Evolutionary conservation across 176 grass and related monocot species (phyloP).

Genomic region (Oryza officinalis): DNA sequence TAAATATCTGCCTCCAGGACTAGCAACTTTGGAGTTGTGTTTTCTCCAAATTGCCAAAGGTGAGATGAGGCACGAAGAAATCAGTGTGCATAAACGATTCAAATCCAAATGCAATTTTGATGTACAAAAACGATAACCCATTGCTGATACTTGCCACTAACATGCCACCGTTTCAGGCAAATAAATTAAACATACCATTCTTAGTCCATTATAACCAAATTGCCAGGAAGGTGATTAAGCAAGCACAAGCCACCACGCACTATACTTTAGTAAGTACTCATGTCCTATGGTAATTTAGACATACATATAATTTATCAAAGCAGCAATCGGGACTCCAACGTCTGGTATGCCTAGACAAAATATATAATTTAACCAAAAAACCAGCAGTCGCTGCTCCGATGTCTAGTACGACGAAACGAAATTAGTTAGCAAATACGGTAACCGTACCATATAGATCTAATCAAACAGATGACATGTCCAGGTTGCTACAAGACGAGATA

Average conservation of each 20-base stretch:
- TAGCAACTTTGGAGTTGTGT: conserved; percentile 33
- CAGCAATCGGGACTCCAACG: not conserved
- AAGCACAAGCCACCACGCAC: not conserved
- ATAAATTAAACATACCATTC: not conserved
- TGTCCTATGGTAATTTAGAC: not conserved
- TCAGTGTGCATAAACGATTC: not conserved
- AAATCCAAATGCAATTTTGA: not conserved
- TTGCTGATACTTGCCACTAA: not conserved
- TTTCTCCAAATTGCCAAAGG: conserved; percentile 38
- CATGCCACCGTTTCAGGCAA: not conserved
- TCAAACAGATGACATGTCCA: not conserved
- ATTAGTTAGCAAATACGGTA: not conserved
- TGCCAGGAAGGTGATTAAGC: not conserved
- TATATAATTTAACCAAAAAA: too few relatives aligned
- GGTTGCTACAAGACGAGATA: not conserved
- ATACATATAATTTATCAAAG: not conserved
- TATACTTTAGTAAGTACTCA: not conserved
- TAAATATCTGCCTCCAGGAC: conserved; percentile 46
- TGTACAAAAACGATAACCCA: not conserved
- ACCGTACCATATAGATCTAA: not conserved
- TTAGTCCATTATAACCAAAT: not conserved
- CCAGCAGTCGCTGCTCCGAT: too few relatives aligned
- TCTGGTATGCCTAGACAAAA: too few relatives aligned
- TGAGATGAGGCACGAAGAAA: conserved; percentile 31
- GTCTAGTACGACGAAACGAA: not conserved